Evolutionary conservation across 1,284 basidiomycete species (phyloP), one percentile per base, ranked within the genome.

Genomic region (Ganoderma meredithae): DNA sequence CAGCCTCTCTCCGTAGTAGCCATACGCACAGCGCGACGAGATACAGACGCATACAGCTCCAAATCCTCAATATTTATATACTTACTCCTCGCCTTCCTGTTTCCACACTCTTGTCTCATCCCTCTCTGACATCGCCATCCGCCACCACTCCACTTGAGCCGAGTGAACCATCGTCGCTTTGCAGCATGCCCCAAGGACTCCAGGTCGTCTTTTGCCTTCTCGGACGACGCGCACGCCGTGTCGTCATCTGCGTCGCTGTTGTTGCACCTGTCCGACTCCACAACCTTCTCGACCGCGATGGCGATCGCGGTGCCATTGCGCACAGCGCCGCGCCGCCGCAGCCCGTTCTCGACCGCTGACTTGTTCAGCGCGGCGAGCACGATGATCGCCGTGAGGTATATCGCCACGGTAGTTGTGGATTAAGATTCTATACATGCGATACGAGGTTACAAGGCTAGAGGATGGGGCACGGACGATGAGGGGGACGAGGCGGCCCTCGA

Each of bases 301-400:
- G 52, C 17, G 31, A 55, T 17, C 52, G 17, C 27, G 13, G 52
- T 36, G 36, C 36, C 6, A 2, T 6, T 2, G 9, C 36, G 7
- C 36, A 36, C 36, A 6, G 7, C 6, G 25, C 22, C 25, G 44
- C 7, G n/a, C 15, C 31, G 13, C 31, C 17, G 31, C 52, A 55
- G 3, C 27, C 52, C 52, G 52, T 55, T 55, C 31, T 33, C 15
- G 31, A 55, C 52, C 3, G 27, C 52, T 0, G 52, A 55, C 17
- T 55, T 33, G 52, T 55, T 33, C 52, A 49, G 47, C 22, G 47
- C 47, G 22, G 33, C 52, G 52, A 33, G 52, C 27, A 55, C 52
- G 52, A 55, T 55, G 27, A 55, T 55, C 2, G 22, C 31, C 27
- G 52, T 55, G 15, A 27, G 31, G 15, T 55, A 55, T 6, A 55